Evolutionary conservation across 2,329 filamentous ascomycete species (phyloP), one percentile per base, ranked within the genome.

Genomic region (Neofusicoccum kwambonambiense): DNA sequence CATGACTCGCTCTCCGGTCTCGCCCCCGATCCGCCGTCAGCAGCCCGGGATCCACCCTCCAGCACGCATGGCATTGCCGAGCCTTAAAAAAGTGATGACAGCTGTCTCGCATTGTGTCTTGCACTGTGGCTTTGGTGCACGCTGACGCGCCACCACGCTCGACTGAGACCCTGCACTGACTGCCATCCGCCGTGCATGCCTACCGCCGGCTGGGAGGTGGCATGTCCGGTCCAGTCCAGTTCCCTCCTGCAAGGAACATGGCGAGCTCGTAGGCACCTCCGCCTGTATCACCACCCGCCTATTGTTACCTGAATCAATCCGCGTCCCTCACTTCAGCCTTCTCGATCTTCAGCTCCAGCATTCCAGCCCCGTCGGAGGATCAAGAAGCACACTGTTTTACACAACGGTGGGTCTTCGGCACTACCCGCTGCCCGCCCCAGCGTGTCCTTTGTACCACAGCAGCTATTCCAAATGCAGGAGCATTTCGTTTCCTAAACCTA

Each of bases 1-100:
- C 56, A 60, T 60, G 56, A 60, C 56, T 60, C 56, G 56, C 31
- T 15, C n/a, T 45, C 27, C 42, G 56, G 42, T 11, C 27, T 47
- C 31, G 27, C 56, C 17, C 17, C 50, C 15, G n/a, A 31, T 4
- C 7, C 52, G 6, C 17, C 51, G 12, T 19, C 5, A 42, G 35
- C 51, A 44, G 37, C 35, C 34, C 19, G 37, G 17, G 52, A 5
- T 17, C 12, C 22, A 39, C 15, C 22, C 15, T 47, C 56, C n/a
- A 47, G 27, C 56, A 19, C 17, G 11, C n/a, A 19, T 8, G 8
- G 9, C 13, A 3, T 58, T 35, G 15, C 31, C 42, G 56, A 35
- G 15, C 27, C 27, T 15, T 47, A 3, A 15, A 31, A 31, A 31
- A 31, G 22, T 3, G 22, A 22, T 22, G 22, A 3, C 27, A 31